A percentile compares a stretch with the other conserved stretches of the same genome.
phyloP scores from a whole-genome alignment of 1,284 basidiomycete species.

The Dichomitus squalens region DNA sequence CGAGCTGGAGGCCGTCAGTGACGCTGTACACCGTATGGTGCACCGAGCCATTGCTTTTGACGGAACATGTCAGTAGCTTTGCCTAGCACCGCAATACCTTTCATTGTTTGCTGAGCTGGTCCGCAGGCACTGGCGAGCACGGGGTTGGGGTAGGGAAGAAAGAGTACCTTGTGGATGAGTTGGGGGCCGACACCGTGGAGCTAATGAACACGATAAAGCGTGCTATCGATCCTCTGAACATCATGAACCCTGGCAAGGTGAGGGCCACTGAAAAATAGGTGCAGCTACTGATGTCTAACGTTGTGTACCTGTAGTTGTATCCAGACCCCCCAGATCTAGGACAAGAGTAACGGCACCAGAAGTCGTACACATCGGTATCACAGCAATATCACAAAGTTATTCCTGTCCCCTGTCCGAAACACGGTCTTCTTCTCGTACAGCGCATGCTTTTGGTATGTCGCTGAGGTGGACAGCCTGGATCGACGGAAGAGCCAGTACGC shows the following conservation, averaged over 20 bases:
- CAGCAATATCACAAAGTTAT: constrained; percentile 76
- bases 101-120: not conserved
- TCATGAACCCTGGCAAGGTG: constrained; percentile 90
- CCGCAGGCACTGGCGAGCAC: constrained; percentile 70
- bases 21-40: constrained; percentile 69
- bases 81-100: not conserved
- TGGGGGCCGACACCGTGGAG: constrained; percentile 80
- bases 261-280: no score
- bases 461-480: constrained; percentile 19
- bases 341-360: not conserved
- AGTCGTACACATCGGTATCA: not conserved
- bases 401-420: constrained; percentile 67
- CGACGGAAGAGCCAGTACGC: constrained; percentile 74
- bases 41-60: constrained; percentile 73
- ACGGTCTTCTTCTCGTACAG: constrained; percentile 59
- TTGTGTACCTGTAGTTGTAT: not conserved
- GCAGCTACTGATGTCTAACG: not conserved
- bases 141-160: constrained; percentile 89
- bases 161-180: constrained; percentile 72
- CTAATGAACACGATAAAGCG: constrained; percentile 85
- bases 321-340: not conserved
- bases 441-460: constrained; percentile 19
- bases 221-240: constrained; percentile 71
- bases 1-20: constrained; percentile 54
- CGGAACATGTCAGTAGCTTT: constrained; percentile 56